Conservation (phyloP, 108 stramenopile genomes). For the Pseudonitzschia multiseries region DNA sequence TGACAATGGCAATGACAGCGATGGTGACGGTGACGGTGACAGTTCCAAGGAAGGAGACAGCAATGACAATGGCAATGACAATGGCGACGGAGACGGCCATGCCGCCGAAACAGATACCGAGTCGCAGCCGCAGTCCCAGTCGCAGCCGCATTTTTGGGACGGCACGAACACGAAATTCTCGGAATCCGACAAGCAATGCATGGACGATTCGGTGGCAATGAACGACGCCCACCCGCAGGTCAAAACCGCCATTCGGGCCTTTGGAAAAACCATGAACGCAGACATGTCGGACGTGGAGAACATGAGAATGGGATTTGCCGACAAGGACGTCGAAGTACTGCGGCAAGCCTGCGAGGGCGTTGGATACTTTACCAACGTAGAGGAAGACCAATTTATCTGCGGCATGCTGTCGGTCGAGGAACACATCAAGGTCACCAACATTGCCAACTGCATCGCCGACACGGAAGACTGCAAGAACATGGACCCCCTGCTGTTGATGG, state of each 20-base stretch:
- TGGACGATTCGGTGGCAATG: not conserved
- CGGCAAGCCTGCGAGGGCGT: not conserved
- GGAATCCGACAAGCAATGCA: not conserved
- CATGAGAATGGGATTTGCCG: conserved; percentile 9
- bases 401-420: not conserved
- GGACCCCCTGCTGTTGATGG: not conserved
- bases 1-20: not conserved
- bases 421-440: not conserved
- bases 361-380: conserved; percentile 7
- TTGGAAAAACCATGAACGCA: not conserved
- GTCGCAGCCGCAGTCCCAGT: too few species aligned
- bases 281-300: not conserved
- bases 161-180: too few species aligned
- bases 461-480: conserved; percentile 14
- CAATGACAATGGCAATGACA: not conserved
- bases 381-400: not conserved
- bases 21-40: not conserved
- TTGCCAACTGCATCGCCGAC: conserved; percentile 8
- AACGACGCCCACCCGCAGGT: not conserved
- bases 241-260: not conserved
- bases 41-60: not conserved
- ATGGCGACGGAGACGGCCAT: not conserved
- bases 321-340: not conserved
- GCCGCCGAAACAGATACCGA: too few species aligned
- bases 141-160: too few species aligned